Conservation (phyloP, 1,284 basidiomycete genomes). For the Gymnopus androsaceus region DNA sequence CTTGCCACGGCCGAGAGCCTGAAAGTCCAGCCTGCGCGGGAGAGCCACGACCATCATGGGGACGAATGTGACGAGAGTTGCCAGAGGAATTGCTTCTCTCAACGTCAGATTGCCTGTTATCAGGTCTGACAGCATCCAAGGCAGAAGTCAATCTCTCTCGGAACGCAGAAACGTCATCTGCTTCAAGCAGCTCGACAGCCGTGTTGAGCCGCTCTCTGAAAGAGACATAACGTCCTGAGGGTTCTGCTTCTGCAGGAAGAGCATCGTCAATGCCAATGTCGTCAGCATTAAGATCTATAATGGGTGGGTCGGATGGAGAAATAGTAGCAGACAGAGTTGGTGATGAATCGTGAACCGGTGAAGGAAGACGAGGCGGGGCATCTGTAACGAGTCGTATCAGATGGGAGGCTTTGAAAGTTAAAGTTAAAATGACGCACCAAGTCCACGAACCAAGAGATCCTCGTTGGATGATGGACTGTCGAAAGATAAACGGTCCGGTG, state of each 20-base stretch:
- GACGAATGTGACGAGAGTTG: not conserved
- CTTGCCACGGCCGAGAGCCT: not conserved
- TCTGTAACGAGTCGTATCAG: not conserved
- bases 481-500: conserved; percentile 21
- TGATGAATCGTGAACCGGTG: conserved; percentile 23
- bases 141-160: conserved; percentile 20
- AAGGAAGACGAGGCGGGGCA: conserved; percentile 27
- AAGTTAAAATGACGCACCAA: conserved; percentile 1
- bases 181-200: conserved; percentile 7
- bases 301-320: conserved; percentile 4
- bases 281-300: not conserved
- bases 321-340: conserved; percentile 17
- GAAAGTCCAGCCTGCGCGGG: not conserved
- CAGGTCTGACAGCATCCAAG: conserved; percentile 17
- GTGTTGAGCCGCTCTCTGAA: conserved; percentile 14
- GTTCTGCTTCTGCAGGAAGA: not conserved
- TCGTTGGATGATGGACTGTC: conserved; percentile 12
- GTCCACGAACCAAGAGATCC: not conserved
- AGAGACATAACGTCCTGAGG: conserved; percentile 1
- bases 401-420: not conserved
- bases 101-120: not conserved
- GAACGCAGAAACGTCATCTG: conserved; percentile 14
- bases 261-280: not conserved
- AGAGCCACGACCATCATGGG: not conserved
- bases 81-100: not conserved